These are phyloP conservation scores for Blakeslea trispora DNA, from an alignment of 371 early-diverging fungal genomes.

Conservation along the genomic window DNA sequence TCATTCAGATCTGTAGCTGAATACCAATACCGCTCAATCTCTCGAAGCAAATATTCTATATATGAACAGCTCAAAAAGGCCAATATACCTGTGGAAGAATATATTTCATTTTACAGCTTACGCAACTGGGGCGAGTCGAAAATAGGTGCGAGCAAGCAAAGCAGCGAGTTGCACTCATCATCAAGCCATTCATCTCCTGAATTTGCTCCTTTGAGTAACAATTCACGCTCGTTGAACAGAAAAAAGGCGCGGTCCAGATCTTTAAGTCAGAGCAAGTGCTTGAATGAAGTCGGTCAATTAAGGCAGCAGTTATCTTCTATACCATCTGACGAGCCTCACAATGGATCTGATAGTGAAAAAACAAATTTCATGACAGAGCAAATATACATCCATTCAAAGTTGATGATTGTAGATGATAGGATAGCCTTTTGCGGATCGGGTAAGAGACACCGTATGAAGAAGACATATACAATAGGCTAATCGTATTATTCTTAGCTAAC, in stretches of 20 bases:
- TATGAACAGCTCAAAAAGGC: slow-evolving; percentile 57
- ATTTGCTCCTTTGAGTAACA: neutral
- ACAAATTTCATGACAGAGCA: slow-evolving; percentile 69
- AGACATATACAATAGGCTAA: neutral
- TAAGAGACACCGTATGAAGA: slow-evolving; percentile 12
- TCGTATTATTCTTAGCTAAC: slow-evolving; percentile 33
- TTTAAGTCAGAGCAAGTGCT: slow-evolving; percentile 10
- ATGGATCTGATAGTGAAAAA: slow-evolving; percentile 11
- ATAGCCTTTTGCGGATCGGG: slow-evolving; percentile 66
- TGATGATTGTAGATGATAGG: slow-evolving; percentile 84
- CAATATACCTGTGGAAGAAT: slow-evolving; percentile 69
- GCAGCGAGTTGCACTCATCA: neutral
- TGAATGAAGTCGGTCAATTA: neutral
- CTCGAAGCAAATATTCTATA: slow-evolving; percentile 76
- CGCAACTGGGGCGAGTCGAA: slow-evolving; percentile 67
- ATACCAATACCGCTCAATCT: slow-evolving; percentile 81
- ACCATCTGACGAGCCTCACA: slow-evolving; percentile 4
- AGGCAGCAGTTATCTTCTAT: neutral
- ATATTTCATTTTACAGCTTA: slow-evolving; percentile 79
- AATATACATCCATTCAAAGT: slow-evolving; percentile 85
- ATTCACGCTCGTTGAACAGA: neutral
- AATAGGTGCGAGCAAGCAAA: slow-evolving; percentile 4
- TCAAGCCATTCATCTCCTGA: too few species aligned
- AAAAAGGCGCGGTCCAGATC: slow-evolving; percentile 6
- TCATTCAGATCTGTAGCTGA: slow-evolving; percentile 71